These are phyloP conservation scores for Cladochytrium replicatum DNA, from an alignment of 192 early-diverging fungal species.

Conservation along the genomic window DNA sequence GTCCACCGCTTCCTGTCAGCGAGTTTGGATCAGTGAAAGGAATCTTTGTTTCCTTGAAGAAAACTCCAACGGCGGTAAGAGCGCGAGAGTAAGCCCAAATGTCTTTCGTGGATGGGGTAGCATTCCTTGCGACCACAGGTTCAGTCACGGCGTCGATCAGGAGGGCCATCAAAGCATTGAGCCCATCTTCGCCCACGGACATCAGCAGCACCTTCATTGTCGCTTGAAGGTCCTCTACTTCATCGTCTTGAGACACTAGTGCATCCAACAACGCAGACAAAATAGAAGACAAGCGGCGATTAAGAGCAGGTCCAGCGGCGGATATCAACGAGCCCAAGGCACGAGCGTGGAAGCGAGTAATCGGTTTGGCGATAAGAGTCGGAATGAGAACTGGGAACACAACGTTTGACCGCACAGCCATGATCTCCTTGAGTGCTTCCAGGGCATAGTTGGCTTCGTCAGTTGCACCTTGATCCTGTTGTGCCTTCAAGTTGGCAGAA, in stretches of 20 bases:
- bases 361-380: slow-evolving; percentile 77
- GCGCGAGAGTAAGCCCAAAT: too few relatives aligned
- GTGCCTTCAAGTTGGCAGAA: slow-evolving; percentile 84
- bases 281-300: slow-evolving; percentile 70
- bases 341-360: slow-evolving; percentile 84
- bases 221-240: slow-evolving; percentile 57
- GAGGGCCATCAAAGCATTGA: slow-evolving; percentile 67
- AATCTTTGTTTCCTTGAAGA: slow-evolving; percentile 57
- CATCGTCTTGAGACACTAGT: slow-evolving; percentile 55
- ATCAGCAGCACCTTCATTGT: slow-evolving; percentile 62
- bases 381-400: slow-evolving; percentile 99
- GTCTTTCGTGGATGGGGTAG: too few relatives aligned
- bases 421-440: slow-evolving; percentile 93
- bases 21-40: too few relatives aligned
- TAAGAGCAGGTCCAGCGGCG: slow-evolving; percentile 79
- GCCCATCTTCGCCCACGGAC: slow-evolving; percentile 71
- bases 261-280: slow-evolving; percentile 73
- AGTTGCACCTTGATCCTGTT: slow-evolving; percentile 50
- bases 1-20: too few relatives aligned
- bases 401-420: slow-evolving; percentile 90
- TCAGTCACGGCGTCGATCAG: slow-evolving; percentile 55
- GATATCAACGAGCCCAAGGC: slow-evolving; percentile 80
- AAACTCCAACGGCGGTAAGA: slow-evolving; percentile 47
- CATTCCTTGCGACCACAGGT: too few relatives aligned
- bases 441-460: slow-evolving; percentile 58